Evolutionary conservation across 2,329 filamentous ascomycete species (phyloP), one percentile per base, ranked within the genome.

Genomic region (Trichothecium sympodiale): DNA sequence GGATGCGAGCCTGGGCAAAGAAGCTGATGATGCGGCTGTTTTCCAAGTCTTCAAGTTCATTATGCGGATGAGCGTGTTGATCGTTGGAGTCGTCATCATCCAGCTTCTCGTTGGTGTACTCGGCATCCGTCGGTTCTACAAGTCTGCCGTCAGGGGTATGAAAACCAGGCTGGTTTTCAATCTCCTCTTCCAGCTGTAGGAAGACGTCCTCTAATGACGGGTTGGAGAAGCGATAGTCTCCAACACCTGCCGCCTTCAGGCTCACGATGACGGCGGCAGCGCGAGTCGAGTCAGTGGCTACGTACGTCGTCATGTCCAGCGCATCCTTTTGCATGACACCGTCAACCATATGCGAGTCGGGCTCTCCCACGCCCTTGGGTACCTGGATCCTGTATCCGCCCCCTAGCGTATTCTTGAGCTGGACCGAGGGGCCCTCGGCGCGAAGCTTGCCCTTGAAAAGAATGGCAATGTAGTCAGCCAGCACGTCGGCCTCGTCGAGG

Each of bases 121-220:
- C n/a, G n/a, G n/a, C n/a, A n/a, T n/a, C n/a, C n/a, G n/a, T n/a
- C n/a, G n/a, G n/a, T n/a, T n/a, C n/a, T n/a, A n/a, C n/a, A n/a
- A n/a, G n/a, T n/a, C n/a, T n/a, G n/a, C n/a, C n/a, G n/a, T n/a
- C n/a, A n/a, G n/a, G n/a, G n/a, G n/a, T n/a, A n/a, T n/a, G n/a
- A n/a, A n/a, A n/a, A n/a, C n/a, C n/a, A n/a, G n/a, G n/a, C 43
- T 80, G 73, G 5, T 67, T 68, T 38, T 67, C 70, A 40, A 86
- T 71, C 53, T 94, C 87, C 49, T 89, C 83, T 0, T 87, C 85
- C 28, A 94, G 68, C 44, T 84, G 80, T 17, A 95, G 61, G 56
- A 95, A 95, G 0, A 94, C 87, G 46, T 94, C 87, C 53, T 95
- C 89, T 29, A 95, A 87, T 0, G 85, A 93, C 1, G 88, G 89